Conservation (phyloP, 768 basidiomycete genomes). For the Trametes meyenii region DNA sequence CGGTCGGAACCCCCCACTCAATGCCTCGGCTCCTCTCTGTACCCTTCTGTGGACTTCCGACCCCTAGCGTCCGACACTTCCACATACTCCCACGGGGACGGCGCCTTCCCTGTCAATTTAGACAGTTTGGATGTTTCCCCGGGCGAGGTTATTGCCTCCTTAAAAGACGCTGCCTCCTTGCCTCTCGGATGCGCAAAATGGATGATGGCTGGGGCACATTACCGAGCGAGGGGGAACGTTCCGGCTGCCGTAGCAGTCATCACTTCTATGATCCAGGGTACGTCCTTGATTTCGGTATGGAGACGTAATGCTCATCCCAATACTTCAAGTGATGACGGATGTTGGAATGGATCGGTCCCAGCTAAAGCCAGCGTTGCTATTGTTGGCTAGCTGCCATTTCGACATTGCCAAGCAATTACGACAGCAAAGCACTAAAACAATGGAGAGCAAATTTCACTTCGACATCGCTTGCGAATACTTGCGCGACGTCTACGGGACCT, state of each 20-base stretch:
- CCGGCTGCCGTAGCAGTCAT: slow-evolving; percentile 47
- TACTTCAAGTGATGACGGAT: slow-evolving; percentile 45
- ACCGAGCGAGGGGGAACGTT: slow-evolving; percentile 53
- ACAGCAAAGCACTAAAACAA: slow-evolving; percentile 33
- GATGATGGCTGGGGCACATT: slow-evolving; percentile 57
- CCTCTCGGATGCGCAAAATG: slow-evolving; percentile 50
- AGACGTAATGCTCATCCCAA: background rate
- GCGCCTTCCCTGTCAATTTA: slow-evolving; percentile 29
- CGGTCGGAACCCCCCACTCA: background rate
- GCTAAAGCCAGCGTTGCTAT: slow-evolving; percentile 53
- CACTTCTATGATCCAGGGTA: slow-evolving; percentile 52
- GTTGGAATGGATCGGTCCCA: slow-evolving; percentile 37
- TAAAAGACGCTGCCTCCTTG: slow-evolving; percentile 43
- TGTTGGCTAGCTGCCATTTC: slow-evolving; percentile 56
- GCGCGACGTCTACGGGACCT: slow-evolving; percentile 22
- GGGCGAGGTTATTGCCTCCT: slow-evolving; percentile 45
- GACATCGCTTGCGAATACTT: slow-evolving; percentile 34
- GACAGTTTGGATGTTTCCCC: slow-evolving; percentile 31
- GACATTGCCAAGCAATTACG: slow-evolving; percentile 43
- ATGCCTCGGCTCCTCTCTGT: too few species aligned
- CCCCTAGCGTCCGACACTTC: background rate
- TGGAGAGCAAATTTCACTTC: slow-evolving; percentile 41
- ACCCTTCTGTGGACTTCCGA: too few species aligned
- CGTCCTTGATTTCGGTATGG: background rate
- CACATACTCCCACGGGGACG: slow-evolving; percentile 3